These are phyloP conservation scores for Coprinopsis strossmayeri DNA, from an alignment of 768 basidiomycete species.

Conservation along the genomic window DNA sequence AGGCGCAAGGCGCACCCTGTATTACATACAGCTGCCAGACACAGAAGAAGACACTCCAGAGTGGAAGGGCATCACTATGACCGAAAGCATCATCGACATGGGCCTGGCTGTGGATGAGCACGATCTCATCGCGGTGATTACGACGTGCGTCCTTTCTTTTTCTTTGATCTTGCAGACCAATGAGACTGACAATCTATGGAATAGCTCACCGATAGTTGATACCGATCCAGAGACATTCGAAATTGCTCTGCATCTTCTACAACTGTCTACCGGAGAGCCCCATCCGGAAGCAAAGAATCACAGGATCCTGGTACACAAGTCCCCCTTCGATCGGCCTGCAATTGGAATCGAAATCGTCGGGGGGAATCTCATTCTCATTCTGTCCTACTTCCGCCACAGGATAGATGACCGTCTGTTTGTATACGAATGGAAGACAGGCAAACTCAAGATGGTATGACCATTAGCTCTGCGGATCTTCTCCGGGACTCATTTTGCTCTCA, in stretches of 20 bases:
- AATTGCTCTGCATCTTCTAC: conserved; percentile 8
- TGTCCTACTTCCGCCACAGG: conserved; percentile 16
- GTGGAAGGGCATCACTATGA: conserved; percentile 25
- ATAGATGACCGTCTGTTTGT: conserved; percentile 29
- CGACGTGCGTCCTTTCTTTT: conserved; percentile 24
- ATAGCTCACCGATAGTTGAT: background rate
- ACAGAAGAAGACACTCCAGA: conserved; percentile 16
- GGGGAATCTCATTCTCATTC: conserved; percentile 33
- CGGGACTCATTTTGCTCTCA: background rate
- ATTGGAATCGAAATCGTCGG: conserved; percentile 43
- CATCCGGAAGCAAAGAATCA: conserved; percentile 28
- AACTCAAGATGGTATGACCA: conserved; percentile 26
- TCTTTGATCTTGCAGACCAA: too few relatives aligned
- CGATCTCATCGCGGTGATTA: conserved; percentile 35
- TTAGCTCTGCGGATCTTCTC: background rate
- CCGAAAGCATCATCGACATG: conserved; percentile 32
- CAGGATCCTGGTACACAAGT: conserved; percentile 22
- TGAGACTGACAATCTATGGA: background rate
- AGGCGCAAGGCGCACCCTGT: conserved; percentile 18
- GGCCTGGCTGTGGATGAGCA: conserved; percentile 37
- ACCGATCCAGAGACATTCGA: background rate
- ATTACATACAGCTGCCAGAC: conserved; percentile 28
- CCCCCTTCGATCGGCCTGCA: conserved; percentile 20
- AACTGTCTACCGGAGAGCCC: conserved; percentile 29
- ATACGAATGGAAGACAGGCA: conserved; percentile 37